Conservation (phyloP, 2,329 filamentous ascomycete species). For the Seiridium cupressi region DNA sequence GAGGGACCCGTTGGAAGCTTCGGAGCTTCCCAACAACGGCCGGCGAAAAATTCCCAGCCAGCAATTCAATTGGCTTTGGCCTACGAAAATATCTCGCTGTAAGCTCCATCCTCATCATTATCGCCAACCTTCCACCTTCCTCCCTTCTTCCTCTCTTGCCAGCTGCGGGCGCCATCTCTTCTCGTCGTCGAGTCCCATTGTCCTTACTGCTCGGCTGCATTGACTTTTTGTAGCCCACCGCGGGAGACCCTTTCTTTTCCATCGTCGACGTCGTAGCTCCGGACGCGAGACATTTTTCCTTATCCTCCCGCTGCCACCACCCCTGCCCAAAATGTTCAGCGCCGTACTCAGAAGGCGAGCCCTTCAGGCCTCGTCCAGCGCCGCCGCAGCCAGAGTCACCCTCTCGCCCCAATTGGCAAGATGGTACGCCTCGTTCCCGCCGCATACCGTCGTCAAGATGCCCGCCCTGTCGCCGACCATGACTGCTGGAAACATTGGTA, state of each 20-base stretch:
- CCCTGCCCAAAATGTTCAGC: slow-evolving; percentile 55
- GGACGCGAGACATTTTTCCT: slow-evolving; percentile 14
- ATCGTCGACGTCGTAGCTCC: background rate
- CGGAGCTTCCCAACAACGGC: slow-evolving; percentile 10
- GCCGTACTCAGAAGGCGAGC: slow-evolving; percentile 62
- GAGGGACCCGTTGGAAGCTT: slow-evolving; percentile 2
- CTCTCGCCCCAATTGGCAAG: slow-evolving; percentile 53
- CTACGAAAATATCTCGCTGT: slow-evolving; percentile 20
- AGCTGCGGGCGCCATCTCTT: background rate
- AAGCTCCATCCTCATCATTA: slow-evolving; percentile 1
- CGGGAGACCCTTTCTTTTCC: slow-evolving; percentile 20
- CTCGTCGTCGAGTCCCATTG: background rate
- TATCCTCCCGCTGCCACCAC: slow-evolving; percentile 15
- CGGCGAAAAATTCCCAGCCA: slow-evolving; percentile 1
- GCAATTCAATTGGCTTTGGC: slow-evolving; percentile 7
- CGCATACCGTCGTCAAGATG: slow-evolving; percentile 96
- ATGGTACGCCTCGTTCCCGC: slow-evolving; percentile 81
- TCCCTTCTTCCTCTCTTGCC: background rate
- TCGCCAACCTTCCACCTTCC: slow-evolving; percentile 18
- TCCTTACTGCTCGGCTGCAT: background rate
- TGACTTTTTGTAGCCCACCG: background rate
- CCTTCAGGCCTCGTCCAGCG: slow-evolving; percentile 52
- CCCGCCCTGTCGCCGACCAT: slow-evolving; percentile 97
- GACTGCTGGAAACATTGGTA: slow-evolving; percentile 92
- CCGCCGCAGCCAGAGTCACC: slow-evolving; percentile 25